Percentiles rank a stretch among this genome's conserved stretches.
Evolutionary conservation across 257 asterid genomes (phyloP).

Genomic region (Scutellaria barbata): DNA sequence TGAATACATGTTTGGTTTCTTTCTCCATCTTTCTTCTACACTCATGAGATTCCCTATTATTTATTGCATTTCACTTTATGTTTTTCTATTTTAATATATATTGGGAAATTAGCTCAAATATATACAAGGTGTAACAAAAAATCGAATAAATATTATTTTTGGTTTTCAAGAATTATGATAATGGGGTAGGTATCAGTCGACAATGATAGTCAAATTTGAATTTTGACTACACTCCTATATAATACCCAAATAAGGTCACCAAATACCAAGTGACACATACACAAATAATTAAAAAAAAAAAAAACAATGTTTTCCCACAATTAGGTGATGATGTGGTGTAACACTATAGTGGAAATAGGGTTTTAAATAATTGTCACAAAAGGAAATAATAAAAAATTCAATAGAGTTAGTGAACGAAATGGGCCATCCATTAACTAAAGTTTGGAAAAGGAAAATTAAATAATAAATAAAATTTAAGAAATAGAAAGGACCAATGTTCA

Average conservation of each 20-base stretch:
- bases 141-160: neutral
- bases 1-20: neutral
- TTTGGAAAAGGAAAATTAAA: slow-evolving; percentile 27
- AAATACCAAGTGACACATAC: slow-evolving; percentile 43
- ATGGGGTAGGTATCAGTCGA: slow-evolving; percentile 59
- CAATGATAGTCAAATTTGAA: slow-evolving; percentile 67
- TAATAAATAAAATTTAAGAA: neutral
- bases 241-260: slow-evolving; percentile 46
- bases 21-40: neutral
- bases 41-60: neutral
- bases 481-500: slow-evolving; percentile 23
- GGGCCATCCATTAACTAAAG: slow-evolving; percentile 58
- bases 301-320: slow-evolving; percentile 24
- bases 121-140: neutral
- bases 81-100: neutral
- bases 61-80: neutral
- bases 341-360: slow-evolving; percentile 34
- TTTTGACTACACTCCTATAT: slow-evolving; percentile 50
- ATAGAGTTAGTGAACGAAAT: slow-evolving; percentile 61
- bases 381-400: neutral
- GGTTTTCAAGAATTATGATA: slow-evolving; percentile 34
- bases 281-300: neutral
- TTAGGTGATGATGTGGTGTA: slow-evolving; percentile 45
- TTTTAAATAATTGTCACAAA: slow-evolving; percentile 15
- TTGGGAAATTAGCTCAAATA: too few relatives aligned